Conservation (phyloP, 352 stramenopile genomes). For the Phytophthora aleatoria region DNA sequence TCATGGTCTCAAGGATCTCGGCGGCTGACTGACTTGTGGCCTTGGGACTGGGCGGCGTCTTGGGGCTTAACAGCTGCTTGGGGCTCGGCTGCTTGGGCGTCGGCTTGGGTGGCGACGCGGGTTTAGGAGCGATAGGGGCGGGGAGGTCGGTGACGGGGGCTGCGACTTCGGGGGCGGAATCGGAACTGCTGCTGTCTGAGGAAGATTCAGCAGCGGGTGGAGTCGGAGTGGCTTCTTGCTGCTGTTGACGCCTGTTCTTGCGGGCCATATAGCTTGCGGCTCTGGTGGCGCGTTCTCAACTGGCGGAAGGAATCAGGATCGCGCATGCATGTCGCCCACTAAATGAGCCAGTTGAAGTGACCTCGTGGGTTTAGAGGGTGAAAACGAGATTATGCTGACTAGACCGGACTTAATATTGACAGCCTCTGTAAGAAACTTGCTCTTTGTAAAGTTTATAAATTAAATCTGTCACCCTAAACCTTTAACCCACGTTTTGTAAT, state of each 20-base stretch:
- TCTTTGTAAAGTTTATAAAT: background rate
- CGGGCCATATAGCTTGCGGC: conserved; percentile 39
- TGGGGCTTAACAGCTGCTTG: background rate
- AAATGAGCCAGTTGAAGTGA: conserved; percentile 3
- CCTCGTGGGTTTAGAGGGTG: background rate
- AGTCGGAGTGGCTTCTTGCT: conserved; percentile 17
- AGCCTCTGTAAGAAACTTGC: background rate
- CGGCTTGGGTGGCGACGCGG: conserved; percentile 12
- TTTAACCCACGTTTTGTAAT: background rate
- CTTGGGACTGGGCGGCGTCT: conserved; percentile 14
- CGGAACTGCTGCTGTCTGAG: conserved; percentile 27
- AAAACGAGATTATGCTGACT: background rate
- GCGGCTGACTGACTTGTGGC: conserved; percentile 2
- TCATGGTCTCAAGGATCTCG: conserved; percentile 26
- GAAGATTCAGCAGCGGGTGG: conserved; percentile 6
- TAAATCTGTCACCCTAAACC: background rate
- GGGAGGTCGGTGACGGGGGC: conserved; percentile 6
- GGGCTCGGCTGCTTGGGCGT: conserved; percentile 21
- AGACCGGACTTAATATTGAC: no score
- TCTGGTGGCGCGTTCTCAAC: conserved; percentile 31
- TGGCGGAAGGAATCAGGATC: conserved; percentile 32
- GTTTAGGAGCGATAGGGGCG: conserved; percentile 10
- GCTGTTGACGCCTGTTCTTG: conserved; percentile 35
- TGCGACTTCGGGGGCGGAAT: conserved; percentile 23
- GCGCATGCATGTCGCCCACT: background rate